phyloP scores from a whole-genome alignment of 2,329 filamentous ascomycete genomes.

The Anisogramma anomala region DNA sequence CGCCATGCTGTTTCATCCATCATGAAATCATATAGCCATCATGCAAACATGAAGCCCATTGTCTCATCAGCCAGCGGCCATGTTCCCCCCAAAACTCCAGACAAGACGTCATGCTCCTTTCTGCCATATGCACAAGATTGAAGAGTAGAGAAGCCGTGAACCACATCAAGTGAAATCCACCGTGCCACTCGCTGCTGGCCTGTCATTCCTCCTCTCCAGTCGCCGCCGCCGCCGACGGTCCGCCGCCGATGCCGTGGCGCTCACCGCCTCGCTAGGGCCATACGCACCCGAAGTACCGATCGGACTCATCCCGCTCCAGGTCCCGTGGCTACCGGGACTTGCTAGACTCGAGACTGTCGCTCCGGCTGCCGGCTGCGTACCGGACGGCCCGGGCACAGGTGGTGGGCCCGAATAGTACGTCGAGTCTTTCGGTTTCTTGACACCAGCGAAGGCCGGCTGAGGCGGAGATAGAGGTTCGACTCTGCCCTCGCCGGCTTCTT shows the following conservation, averaged over 20 bases:
- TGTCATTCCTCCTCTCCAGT: slow-evolving; percentile 38
- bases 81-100: slow-evolving; percentile 7
- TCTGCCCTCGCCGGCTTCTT: slow-evolving; percentile 27
- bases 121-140: slow-evolving; percentile 3
- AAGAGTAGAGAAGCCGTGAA: not conserved
- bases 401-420: slow-evolving; percentile 48
- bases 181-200: slow-evolving; percentile 22
- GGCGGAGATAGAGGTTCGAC: slow-evolving; percentile 41
- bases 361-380: slow-evolving; percentile 25
- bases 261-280: slow-evolving; percentile 28
- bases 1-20: too few species aligned
- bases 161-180: slow-evolving; percentile 17
- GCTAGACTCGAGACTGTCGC: slow-evolving; percentile 37
- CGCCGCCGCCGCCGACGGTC: slow-evolving; percentile 46
- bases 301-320: slow-evolving; percentile 42
- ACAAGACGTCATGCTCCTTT: not conserved
- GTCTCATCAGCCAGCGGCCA: not conserved
- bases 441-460: slow-evolving; percentile 43
- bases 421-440: slow-evolving; percentile 44
- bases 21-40: too few species aligned
- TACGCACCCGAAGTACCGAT: slow-evolving; percentile 22
- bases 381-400: slow-evolving; percentile 25
- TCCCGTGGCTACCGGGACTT: slow-evolving; percentile 36
- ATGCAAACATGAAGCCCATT: not conserved
- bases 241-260: slow-evolving; percentile 27